phyloP scores from a whole-genome alignment of 208 protist species.

The Crithidia mellificae region DNA sequence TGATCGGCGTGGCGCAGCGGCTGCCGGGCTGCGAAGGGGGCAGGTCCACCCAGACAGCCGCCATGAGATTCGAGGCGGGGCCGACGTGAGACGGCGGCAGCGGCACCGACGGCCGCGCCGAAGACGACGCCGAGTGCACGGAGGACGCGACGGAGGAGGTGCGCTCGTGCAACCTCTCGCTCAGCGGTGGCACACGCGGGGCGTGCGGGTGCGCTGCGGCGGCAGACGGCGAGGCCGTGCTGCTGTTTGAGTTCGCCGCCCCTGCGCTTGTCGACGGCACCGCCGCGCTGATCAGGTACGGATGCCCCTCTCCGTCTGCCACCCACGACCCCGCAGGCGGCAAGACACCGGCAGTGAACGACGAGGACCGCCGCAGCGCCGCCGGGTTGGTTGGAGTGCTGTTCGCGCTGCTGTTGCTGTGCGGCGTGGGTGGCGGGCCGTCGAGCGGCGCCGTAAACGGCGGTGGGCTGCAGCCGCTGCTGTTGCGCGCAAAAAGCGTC shows the following conservation, averaged over 20 bases:
- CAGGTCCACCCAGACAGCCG: slow-evolving; percentile 54
- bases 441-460: not conserved
- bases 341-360: slow-evolving; percentile 26
- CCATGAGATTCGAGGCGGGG: slow-evolving; percentile 29
- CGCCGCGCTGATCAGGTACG: slow-evolving; percentile 7
- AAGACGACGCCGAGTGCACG: slow-evolving; percentile 31
- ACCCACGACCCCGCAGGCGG: not conserved
- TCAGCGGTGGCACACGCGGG: not conserved
- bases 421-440: not conserved
- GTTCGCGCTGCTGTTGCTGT: not conserved
- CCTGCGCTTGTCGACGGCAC: not conserved
- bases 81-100: slow-evolving; percentile 40
- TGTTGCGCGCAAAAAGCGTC: slow-evolving; percentile 1
- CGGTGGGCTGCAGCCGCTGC: slow-evolving; percentile 13
- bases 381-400: not conserved
- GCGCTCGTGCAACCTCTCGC: slow-evolving; percentile 26
- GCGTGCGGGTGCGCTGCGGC: not conserved
- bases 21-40: slow-evolving; percentile 26
- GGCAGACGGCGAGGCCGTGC: not conserved
- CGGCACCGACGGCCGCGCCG: slow-evolving; percentile 25
- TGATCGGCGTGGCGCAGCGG: slow-evolving; percentile 33
- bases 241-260: not conserved
- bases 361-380: slow-evolving; percentile 28
- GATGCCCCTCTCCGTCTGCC: slow-evolving; percentile 5
- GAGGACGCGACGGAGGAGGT: slow-evolving; percentile 34